Conservation (phyloP, 306 rosid species). For the Trichosanthes truncata region DNA sequence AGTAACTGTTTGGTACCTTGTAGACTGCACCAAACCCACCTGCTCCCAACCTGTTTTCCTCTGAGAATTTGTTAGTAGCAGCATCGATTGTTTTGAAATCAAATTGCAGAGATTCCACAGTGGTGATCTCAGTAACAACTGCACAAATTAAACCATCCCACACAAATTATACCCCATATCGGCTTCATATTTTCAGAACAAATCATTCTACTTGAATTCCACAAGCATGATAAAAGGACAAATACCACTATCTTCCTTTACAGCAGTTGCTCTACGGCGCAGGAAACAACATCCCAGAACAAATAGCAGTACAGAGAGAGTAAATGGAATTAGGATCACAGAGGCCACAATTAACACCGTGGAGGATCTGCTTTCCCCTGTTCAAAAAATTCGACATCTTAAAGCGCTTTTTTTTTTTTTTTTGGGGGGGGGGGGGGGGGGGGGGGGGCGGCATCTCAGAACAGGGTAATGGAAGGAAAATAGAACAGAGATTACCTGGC, state of each 20-base stretch:
- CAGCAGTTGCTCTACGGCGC: neutral
- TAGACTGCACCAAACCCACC: constrained; percentile 55
- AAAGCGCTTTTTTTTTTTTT: no score
- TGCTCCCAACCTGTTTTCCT: constrained; percentile 30
- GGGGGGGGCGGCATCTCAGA: neutral
- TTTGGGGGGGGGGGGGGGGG: no score
- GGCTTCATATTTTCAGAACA: neutral
- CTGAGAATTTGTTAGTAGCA: constrained; percentile 38
- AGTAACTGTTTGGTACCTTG: constrained; percentile 18
- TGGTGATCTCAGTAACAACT: neutral
- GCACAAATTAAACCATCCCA: neutral
- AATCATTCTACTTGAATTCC: neutral
- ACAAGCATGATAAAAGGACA: neutral
- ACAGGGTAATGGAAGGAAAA: neutral
- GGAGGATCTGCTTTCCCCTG: constrained; percentile 8
- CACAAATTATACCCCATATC: neutral
- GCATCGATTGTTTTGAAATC: constrained; percentile 26
- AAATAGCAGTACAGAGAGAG: neutral
- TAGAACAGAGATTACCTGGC: neutral
- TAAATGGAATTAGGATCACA: neutral
- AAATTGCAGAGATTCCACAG: constrained; percentile 30
- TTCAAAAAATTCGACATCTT: neutral
- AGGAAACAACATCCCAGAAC: neutral
- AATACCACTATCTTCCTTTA: neutral
- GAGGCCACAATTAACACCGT: neutral